These are phyloP conservation scores for Curvularia sp. DNA, from an alignment of 2,329 filamentous ascomycete species.

Conservation along the genomic window DNA sequence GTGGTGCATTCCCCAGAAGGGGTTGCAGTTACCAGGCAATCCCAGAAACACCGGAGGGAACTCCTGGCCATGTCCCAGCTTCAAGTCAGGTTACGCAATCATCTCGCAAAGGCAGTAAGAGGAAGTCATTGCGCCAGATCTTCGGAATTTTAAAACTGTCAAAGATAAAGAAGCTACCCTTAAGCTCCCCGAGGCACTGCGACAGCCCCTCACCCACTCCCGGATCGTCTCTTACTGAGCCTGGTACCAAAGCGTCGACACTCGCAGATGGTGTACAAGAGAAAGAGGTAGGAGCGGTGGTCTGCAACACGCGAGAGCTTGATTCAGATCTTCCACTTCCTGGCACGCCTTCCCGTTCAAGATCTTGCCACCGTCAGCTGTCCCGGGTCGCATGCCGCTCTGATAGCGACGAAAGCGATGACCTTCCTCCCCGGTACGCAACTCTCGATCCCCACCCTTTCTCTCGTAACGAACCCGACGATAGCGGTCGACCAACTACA, in stretches of 20 bases:
- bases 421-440: slow-evolving; percentile 10
- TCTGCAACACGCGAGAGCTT: neutral
- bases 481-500: neutral
- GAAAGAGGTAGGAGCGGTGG: neutral
- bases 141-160: neutral
- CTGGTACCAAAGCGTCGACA: neutral
- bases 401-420: neutral
- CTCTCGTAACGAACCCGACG: neutral
- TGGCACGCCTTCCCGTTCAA: neutral
- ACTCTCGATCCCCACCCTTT: slow-evolving; percentile 10
- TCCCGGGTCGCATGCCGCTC: neutral
- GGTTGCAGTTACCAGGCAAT: neutral
- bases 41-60: neutral
- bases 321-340: neutral
- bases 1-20: neutral
- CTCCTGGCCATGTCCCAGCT: neutral
- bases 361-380: neutral
- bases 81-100: neutral
- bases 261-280: neutral
- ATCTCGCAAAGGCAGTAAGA: neutral
- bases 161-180: neutral
- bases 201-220: neutral
- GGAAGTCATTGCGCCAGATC: neutral
- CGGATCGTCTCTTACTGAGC: neutral
- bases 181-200: neutral